Evolutionary conservation across 805 yeast genomes (phyloP), one percentile per base, ranked within the genome.

Genomic region (Priceomyces fermenticarens): DNA sequence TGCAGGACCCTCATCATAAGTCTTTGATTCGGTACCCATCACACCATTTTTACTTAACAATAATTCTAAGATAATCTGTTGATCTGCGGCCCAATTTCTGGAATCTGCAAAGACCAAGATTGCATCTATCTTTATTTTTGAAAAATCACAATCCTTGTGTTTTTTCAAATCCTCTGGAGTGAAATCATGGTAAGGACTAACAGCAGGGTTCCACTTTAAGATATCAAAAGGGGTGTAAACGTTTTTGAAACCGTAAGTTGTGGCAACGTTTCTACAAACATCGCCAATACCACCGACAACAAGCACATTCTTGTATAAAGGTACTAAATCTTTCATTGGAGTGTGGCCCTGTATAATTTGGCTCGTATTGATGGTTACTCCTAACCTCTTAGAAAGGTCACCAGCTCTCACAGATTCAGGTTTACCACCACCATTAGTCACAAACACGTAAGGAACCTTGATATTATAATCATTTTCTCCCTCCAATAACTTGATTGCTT

Each of bases 291-390:
- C 96, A 47, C 96, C 96, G 39, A 88, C 88, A 40, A 88, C 95
- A 35, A 88, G 67, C 4, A 88, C 95, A 42, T 84, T 85, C 42
- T 83, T 68, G 62, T 82, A 80, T 11, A 74, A 70, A 25, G 75
- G 76, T 10, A 83, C 85, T 55, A 88, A 72, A 55, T 86, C 95
- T 52, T 79, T 82, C 93, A 88, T 88, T 27, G 97, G 97, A 1
- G 97, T 88, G 63, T 88, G 96, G 46, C 96, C 95, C 63, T 88
- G 96, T 53, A 88, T 85, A 44, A 88, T 85, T 66, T 88, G 96
- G 40, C 81, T 88, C 33, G 80, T 80, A 10, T 83, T 76, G 44
- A 88, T 78, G 30, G 75, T 75, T 30, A 78, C 64, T 14, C 72
- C 77, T 47, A 88, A 71, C 48, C 88, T 67, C 42, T 73, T 70